Conservation (phyloP, 2,329 filamentous ascomycete species). For the Curvularia hawaiiensis region DNA sequence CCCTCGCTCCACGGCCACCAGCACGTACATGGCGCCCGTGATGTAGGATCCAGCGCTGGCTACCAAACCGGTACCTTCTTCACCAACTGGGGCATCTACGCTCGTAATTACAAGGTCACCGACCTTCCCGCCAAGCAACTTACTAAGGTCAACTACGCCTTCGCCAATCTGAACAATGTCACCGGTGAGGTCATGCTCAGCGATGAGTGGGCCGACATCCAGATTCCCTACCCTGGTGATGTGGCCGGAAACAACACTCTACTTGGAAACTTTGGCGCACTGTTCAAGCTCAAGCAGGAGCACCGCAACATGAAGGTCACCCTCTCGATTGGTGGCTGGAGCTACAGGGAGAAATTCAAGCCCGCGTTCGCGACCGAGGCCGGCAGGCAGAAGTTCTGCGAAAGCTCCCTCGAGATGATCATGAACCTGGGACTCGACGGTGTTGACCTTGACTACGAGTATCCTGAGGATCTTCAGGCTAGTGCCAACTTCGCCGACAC, state of each 20-base stretch:
- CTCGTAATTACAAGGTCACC: constrained; percentile 78
- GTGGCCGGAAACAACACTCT: constrained; percentile 68
- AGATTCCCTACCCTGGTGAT: constrained; percentile 71
- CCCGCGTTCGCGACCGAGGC: constrained; percentile 66
- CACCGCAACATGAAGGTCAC: constrained; percentile 78
- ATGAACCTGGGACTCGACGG: constrained; percentile 74
- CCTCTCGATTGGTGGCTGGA: constrained; percentile 82
- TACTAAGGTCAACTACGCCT: constrained; percentile 88
- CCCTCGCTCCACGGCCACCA: constrained; percentile 11
- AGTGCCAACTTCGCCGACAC: constrained; percentile 46
- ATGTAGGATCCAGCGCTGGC: constrained; percentile 34
- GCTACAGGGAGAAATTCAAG: constrained; percentile 77
- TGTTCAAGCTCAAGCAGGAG: constrained; percentile 76
- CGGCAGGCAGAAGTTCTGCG: constrained; percentile 69
- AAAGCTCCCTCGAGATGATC: constrained; percentile 73
- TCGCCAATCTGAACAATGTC: constrained; percentile 81
- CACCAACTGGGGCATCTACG: constrained; percentile 82
- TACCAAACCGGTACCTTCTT: constrained; percentile 73
- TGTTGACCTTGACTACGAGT: constrained; percentile 55
- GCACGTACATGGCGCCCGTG: constrained; percentile 8
- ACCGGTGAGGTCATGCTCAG: constrained; percentile 67
- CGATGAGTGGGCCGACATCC: constrained; percentile 40
- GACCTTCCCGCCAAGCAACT: constrained; percentile 80
- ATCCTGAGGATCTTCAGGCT: constrained; percentile 47
- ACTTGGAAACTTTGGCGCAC: constrained; percentile 78